Base-by-base conservation (phyloP, 2,329 filamentous ascomycete genomes). In the Juglanconis juglandina region DNA sequence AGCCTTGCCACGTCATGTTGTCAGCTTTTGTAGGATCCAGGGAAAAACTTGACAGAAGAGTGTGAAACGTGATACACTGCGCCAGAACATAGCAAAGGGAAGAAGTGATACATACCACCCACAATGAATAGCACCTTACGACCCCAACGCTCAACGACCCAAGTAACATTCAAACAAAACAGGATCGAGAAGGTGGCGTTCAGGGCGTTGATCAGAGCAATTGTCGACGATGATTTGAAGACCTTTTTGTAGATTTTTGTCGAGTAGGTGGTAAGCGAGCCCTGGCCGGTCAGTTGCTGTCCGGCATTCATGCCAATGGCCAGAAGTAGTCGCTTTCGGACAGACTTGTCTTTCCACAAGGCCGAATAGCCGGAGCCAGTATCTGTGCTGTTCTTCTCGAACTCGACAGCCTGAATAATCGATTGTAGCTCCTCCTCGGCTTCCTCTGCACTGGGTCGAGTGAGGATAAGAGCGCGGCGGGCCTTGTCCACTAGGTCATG, bases 241-340 rank as follows among this genome's bases (percentile, higher is more conserved):
- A 90, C 82, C 69, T 88, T 87, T 74, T 88, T 83, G 77, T 91
- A 91, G 67, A 91, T 88, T 67, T 85, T 83, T n/a, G 87, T 89
- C 13, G 83, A 87, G 78, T 91, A 91, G 3, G 83, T 82, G 79
- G 90, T 91, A 65, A 91, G 79, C 1, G 87, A 87, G 63, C 88
- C 88, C 72, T 91, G 88, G n/a, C 88, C 88, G 4, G 87, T 88
- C 41, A 90, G 79, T 70, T 91, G 88, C 71, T 90, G 88, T 42
- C 87, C 87, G 50, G 87, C 80, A 68, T 91, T 91, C 73, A 91
- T 75, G 55, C 89, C 73, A 64, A 88, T 81, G 30, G 87, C 87
- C 35, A 91, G 80, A 44, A 79, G 73, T 65, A 91, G 79, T 56
- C 88, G 83, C 77, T 87, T 88, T 66, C 88, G 82, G 47, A 90